Base-by-base conservation (phyloP, 164 flowering plant genomes). In the Liriodendron chinense region DNA sequence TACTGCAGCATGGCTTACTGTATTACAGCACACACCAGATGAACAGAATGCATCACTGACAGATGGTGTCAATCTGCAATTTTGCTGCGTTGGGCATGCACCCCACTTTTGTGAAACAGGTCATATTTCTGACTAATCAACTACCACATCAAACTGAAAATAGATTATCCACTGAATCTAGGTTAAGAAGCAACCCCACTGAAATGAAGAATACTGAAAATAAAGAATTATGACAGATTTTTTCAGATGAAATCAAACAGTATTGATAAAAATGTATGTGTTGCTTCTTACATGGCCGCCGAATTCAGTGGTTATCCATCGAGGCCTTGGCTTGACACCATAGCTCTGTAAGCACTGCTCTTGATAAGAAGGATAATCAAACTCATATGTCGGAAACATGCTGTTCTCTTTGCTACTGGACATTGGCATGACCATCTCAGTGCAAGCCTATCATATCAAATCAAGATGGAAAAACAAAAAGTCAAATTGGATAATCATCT, bases 381-480 rank as follows among this genome's bases (percentile, higher is more conserved):
- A 94, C 76, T 87, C 84, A 75, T 76, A 91, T 47, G 89, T 21
- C 20, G 89, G 90, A 82, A 91, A 94, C 96, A 93, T 93, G 87
- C 98, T 93, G 16, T 63, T 76, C 9, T 85, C 80, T 67, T 34
- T 77, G 82, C 88, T 86, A 68, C 91, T 89, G 57, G 97, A 86
- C 87, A 86, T 80, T 68, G 98, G 98, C 97, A 93, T 91, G 72
- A 93, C 91, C 98, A 93, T 94, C 85, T 93, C 97, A 47, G 95
- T 91, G 86, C 98, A 94, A 25, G 95, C 97, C 97, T 91, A 70
- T 68, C 77, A 53, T 72, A 73, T 61, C 10, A 25, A 77, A 76
- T 66, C 1, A 22, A 69, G 6, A 72, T 48, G 2, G 5, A 12
- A 50, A 25, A 25, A 16, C 66, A 75, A 71, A 9, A 7, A 69